Conservation (phyloP, 2,329 filamentous ascomycete species). For the Fusarium camptoceras region DNA sequence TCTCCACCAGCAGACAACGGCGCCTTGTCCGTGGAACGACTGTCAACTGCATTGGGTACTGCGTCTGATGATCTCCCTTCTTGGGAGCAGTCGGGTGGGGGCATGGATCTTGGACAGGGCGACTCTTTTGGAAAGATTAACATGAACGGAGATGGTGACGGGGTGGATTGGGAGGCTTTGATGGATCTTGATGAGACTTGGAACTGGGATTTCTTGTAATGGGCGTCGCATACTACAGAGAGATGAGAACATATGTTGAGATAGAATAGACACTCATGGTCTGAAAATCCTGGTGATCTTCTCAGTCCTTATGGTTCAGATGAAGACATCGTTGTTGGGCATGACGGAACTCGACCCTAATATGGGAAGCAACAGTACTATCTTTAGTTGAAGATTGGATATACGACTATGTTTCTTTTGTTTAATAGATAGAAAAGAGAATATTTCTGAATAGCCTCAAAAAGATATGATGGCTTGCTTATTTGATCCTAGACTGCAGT, state of each 20-base stretch:
- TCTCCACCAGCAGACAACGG: background rate
- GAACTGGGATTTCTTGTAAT: conserved; percentile 37
- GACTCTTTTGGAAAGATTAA: background rate
- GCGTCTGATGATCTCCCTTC: conserved; percentile 17
- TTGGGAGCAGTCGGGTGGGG: conserved; percentile 13
- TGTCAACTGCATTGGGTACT: conserved; percentile 4
- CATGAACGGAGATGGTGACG: background rate
- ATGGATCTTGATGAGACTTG: conserved; percentile 29
- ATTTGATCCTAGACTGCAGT: background rate
- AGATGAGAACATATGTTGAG: background rate
- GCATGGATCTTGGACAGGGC: background rate
- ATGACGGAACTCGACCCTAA: conserved; percentile 21
- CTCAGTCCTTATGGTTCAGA: background rate
- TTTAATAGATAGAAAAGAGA: background rate
- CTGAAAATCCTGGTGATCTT: background rate
- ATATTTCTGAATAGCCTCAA: background rate
- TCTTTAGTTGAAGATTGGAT: background rate
- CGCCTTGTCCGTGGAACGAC: conserved; percentile 10
- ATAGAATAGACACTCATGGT: background rate
- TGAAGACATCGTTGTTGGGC: background rate
- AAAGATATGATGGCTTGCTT: background rate
- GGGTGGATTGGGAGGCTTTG: conserved; percentile 39
- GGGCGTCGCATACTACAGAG: background rate
- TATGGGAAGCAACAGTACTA: background rate
- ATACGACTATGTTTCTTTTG: background rate